A percentile compares a stretch with the other conserved stretches of the same genome.
These are phyloP conservation scores for Aspergillus sp. DNA, from an alignment of 2,329 filamentous ascomycete genomes.

Conservation along the genomic window DNA sequence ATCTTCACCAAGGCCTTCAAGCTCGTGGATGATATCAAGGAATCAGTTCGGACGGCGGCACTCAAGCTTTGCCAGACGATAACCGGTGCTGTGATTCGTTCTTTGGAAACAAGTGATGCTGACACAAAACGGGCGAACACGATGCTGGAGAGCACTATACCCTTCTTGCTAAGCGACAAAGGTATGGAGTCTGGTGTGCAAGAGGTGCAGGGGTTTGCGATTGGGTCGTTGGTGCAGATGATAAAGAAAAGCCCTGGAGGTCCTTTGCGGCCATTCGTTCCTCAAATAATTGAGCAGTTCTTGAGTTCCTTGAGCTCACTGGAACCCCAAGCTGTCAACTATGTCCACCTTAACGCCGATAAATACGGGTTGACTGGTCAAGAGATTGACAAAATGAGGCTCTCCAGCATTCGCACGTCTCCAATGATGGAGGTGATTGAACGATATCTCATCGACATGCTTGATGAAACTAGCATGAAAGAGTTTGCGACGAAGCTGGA, in stretches of 20 bases:
- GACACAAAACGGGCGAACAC: constrained; percentile 63
- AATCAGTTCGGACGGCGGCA: constrained; percentile 77
- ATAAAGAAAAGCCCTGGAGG: constrained; percentile 81
- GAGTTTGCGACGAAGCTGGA: constrained; percentile 70
- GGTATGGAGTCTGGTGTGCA: constrained; percentile 85
- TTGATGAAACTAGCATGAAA: constrained; percentile 75
- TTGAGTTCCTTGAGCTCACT: constrained; percentile 80
- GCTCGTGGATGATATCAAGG: constrained; percentile 94
- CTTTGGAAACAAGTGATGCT: constrained; percentile 72
- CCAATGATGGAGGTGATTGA: constrained; percentile 93
- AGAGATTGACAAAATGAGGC: constrained; percentile 82
- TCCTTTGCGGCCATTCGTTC: constrained; percentile 74
- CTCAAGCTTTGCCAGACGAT: constrained; percentile 78
- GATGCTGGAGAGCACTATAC: constrained; percentile 83
- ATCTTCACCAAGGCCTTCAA: constrained; percentile 86
- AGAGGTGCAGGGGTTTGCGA: constrained; percentile 81
- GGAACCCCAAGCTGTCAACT: constrained; percentile 87
- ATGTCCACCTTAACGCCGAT: constrained; percentile 82
- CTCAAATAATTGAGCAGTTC: constrained; percentile 75
- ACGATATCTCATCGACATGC: constrained; percentile 72
- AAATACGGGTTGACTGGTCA: constrained; percentile 83
- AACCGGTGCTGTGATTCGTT: constrained; percentile 79
- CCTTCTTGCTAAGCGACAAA: constrained; percentile 84
- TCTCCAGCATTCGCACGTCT: constrained; percentile 76
- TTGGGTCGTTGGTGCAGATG: constrained; percentile 79